Evolutionary conservation across 208 protist genomes (phyloP).

Genomic region (Trypanosoma boissoni): DNA sequence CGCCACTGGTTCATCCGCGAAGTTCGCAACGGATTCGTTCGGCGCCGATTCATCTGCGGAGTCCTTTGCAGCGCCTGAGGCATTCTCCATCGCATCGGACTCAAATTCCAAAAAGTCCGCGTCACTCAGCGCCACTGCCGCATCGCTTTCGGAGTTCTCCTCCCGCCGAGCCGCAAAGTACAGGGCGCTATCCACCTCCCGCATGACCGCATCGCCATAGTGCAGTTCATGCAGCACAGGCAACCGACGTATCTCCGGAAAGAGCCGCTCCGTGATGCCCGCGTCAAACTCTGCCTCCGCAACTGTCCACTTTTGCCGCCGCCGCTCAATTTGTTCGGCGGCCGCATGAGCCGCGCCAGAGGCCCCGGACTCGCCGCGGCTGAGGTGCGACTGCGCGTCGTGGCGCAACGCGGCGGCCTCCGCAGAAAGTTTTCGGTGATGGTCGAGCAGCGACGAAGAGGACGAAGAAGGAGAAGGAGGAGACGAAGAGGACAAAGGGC

Average conservation of each 20-base stretch:
- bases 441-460: neutral
- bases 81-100: slow-evolving; percentile 1
- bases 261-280: slow-evolving; percentile 76
- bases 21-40: neutral
- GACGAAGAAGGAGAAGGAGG: neutral
- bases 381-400: slow-evolving; percentile 1
- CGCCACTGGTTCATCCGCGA: no score
- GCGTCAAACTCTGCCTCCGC: slow-evolving; percentile 66
- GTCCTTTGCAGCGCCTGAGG: neutral
- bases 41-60: neutral
- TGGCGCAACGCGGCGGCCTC: neutral
- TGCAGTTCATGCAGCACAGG: slow-evolving; percentile 79
- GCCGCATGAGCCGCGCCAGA: slow-evolving; percentile 21
- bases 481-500: no score
- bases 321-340: slow-evolving; percentile 59
- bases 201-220: slow-evolving; percentile 74
- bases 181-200: slow-evolving; percentile 52
- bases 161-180: slow-evolving; percentile 37
- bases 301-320: slow-evolving; percentile 63
- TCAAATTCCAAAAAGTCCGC: slow-evolving; percentile 24
- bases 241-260: slow-evolving; percentile 68
- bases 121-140: slow-evolving; percentile 9
- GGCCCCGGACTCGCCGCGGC: slow-evolving; percentile 1
- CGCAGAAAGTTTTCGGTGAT: slow-evolving; percentile 13
- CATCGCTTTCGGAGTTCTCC: slow-evolving; percentile 4